Conservation (phyloP, 192 early-diverging fungal genomes). For the Linnemannia exigua region DNA sequence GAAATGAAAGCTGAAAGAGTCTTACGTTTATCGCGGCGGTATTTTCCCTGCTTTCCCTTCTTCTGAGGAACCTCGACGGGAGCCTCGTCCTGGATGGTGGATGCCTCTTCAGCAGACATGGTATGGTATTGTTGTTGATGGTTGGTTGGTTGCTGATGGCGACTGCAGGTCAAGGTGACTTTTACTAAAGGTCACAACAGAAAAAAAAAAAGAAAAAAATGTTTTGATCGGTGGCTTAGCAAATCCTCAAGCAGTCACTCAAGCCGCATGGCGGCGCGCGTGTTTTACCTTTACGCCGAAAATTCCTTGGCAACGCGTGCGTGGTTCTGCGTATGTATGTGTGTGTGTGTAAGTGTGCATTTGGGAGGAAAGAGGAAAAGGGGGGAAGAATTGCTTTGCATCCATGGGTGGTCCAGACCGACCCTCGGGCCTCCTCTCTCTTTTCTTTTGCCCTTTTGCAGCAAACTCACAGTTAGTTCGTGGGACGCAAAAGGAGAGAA, state of each 20-base stretch:
- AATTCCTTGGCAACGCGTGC: neutral
- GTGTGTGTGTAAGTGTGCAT: neutral
- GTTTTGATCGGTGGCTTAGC: slow-evolving; percentile 1
- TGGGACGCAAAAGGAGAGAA: neutral
- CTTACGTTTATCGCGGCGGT: slow-evolving; percentile 68
- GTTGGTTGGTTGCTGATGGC: neutral
- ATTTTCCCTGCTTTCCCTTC: slow-evolving; percentile 64
- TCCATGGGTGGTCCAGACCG: slow-evolving; percentile 8
- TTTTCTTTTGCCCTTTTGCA: neutral
- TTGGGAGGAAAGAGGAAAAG: neutral
- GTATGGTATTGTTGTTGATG: slow-evolving; percentile 9
- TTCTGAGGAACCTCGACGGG: slow-evolving; percentile 39
- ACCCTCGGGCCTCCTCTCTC: slow-evolving; percentile 1
- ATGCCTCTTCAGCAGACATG: slow-evolving; percentile 46
- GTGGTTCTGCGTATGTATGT: too few species aligned
- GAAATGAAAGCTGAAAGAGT: neutral
- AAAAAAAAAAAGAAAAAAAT: slow-evolving; percentile 17
- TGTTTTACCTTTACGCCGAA: neutral
- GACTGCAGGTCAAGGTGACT: neutral
- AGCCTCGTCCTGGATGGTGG: slow-evolving; percentile 31
- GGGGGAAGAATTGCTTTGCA: neutral
- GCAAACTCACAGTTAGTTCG: neutral
- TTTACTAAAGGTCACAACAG: neutral
- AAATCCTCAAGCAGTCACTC: neutral
- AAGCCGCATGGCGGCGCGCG: neutral